A percentile compares a stretch with the other conserved stretches of the same genome.
Evolutionary conservation across 2,329 filamentous ascomycete genomes (phyloP).

Genomic region (Teratosphaeria pseudoeucalypti): DNA sequence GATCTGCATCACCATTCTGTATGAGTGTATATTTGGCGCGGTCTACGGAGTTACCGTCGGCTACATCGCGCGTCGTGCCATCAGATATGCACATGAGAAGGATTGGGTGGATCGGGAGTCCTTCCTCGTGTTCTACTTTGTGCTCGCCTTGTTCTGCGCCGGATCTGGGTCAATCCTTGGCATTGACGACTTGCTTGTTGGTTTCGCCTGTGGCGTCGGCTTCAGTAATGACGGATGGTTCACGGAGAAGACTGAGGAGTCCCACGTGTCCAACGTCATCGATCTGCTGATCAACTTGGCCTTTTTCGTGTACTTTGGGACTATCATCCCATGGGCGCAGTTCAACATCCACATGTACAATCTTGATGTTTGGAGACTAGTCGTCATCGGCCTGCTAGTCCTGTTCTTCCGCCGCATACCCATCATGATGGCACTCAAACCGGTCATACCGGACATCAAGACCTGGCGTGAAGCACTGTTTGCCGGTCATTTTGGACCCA

Average conservation of each 20-base stretch:
- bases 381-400: constrained; percentile 89
- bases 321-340: constrained; percentile 91
- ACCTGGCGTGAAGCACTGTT: constrained; percentile 97
- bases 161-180: constrained; percentile 86
- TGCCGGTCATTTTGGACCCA: constrained; percentile 93
- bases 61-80: constrained; percentile 81
- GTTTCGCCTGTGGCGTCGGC: constrained; percentile 91
- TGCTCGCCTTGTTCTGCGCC: constrained; percentile 87
- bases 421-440: constrained; percentile 84
- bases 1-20: constrained; percentile 80
- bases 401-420: constrained; percentile 93
- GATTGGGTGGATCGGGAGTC: constrained; percentile 91
- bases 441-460: constrained; percentile 90
- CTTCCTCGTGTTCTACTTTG: constrained; percentile 97
- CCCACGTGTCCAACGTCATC: constrained; percentile 98
- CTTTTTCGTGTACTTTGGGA: constrained; percentile 95
- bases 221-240: constrained; percentile 99
- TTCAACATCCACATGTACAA: constrained; percentile 68
- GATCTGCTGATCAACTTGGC: constrained; percentile 92
- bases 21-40: constrained; percentile 90
- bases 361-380: constrained; percentile 74
- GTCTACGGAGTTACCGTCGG: constrained; percentile 80
- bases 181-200: constrained; percentile 85
- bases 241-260: constrained; percentile 93
- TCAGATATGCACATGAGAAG: constrained; percentile 73